Evolutionary conservation across 176 grass and related monocot genomes (phyloP), one percentile per base, ranked within the genome.

Genomic region (Avena atlantica): DNA sequence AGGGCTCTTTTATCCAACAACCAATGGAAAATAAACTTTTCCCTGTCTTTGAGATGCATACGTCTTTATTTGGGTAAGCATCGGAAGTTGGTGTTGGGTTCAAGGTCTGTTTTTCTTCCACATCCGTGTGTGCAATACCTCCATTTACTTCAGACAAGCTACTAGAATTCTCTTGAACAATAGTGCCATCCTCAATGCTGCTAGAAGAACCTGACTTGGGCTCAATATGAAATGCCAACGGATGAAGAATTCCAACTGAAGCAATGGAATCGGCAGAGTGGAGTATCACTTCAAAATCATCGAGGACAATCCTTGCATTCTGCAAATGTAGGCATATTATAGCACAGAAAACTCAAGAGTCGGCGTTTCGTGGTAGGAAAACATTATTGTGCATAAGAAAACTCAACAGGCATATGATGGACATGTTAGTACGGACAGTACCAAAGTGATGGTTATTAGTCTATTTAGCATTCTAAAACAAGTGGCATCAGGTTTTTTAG

Each of bases 171-270:
- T 84, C 83, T 79, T 82, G 44, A 73, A 5, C 56, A 36, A 52
- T 53, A 86, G 34, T 2, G 34, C 55, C 62, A 70, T 76, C 52
- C 31, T 31, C 76, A 86, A 20, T 80, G 75, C 55, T 80, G 50
- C 53, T 31, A 73, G 82, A 87, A 76, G 85, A 88, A 89, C 84
- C 48, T 56, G 89, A 29, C 80, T 98, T 98, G 51, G 74, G 81
- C 61, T 95, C 90, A 58, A 95, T 79, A 91, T 98, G 96, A 84
- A 98, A 98, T 37, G 82, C 70, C 69, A 88, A 58, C 25, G 96
- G 93, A 61, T 95, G 96, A 94, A 98, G 93, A 87, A 98, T 81
- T 59, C 93, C 96, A 78, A 95, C 96, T 78, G 96, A 87, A 57
- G 96, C 96, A 71, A 98, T 98, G 47, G 90, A 90, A 88, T 94